Base-by-base conservation (phyloP, 108 stramenopile species). In the Fistulifera solaris region DNA sequence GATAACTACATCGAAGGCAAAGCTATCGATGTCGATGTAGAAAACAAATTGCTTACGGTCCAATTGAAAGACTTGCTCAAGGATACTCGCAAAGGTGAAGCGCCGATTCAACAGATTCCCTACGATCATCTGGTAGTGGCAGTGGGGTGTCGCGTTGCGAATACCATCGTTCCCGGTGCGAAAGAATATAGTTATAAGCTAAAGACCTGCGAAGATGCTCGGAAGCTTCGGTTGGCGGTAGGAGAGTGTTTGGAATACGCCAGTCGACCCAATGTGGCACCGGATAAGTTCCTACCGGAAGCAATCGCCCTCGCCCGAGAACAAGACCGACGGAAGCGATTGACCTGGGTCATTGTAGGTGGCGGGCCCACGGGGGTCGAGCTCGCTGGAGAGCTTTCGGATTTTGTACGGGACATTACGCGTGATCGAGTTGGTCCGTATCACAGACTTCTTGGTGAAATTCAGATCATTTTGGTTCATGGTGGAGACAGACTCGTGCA, bases 281-380 rank as follows among this genome's bases (percentile, higher is more conserved):
- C 43, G 15, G 56, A 54, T 6, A 28, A 48, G 22, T 23, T 26
- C n/a, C 11, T 45, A 6, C 16, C 19, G 4, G 44, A 45, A 45
- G 52, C n/a, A 4, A 10, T 44, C 15, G 14, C 44, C 2, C 21
- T 21, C 12, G 25, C 15, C 6, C 7, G 45, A 35, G 23, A 54
- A 11, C 25, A 65, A 38, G 80, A 81, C 57, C 40, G 77, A 16
- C 39, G 24, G 17, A 54, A 62, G 46, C 66, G 72, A 2, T 59
- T 61, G 16, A 75, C 73, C 12, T 75, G 79, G 40, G 47, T 63
- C 48, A 73, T 81, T 54, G 74, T 78, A 22, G 85, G 85, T 38
- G 85, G 80, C 40, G 84, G 84, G 2, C 74, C 80, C n/a, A 85
- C 80, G 13, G 84, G 83, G 8, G 71, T 83, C 12, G 87, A 89